Base-by-base conservation (phyloP, 495 filamentous ascomycete genomes). In the Aspergillus nanangensis region DNA sequence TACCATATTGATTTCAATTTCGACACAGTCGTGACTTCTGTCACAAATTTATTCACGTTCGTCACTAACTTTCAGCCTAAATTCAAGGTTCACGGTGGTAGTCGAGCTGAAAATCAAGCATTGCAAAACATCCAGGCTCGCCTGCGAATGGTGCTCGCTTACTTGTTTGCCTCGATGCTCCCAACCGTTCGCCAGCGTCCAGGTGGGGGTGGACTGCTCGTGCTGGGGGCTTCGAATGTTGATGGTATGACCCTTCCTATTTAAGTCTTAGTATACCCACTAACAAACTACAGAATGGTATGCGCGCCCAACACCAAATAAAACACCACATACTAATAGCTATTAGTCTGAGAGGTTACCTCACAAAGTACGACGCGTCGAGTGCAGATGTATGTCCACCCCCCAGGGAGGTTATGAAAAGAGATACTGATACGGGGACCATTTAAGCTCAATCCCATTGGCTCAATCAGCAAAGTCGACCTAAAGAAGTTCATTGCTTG, bases 91-190 rank as follows among this genome's bases (percentile, higher is more conserved):
- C 66, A 88, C 37, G 86, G 86, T 19, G 88, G 85, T 5, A 68
- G 60, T 11, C 47, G 53, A 3, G 61, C 76, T 1, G 81, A 84
- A 52, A 88, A 84, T 41, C 62, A 87, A 11, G 84, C 83, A 4
- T 62, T 92, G 15, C 92, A 92, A 55, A 91, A 90, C 54, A 80
- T 95, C 15, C 90, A 95, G 57, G 88, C 89, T 2, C 71, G 90
- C 2, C 61, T 76, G 8, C 69, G 91, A 42, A 95, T 96, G 90
- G 88, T 95, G 2, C 48, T 82, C 0, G 76, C 86, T 1, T 95
- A 95, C 59, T 58, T 81, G 8, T 88, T 88, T 63, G 85, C 82
- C 0, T 82, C 85, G 39, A 56, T 88, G 22, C 63, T 88, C 1
- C 80, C 83, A 0, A 78, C 73, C 10, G 73, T 83, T 5, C 62